Evolutionary conservation across 257 asterid species (phyloP), one percentile per base, ranked within the genome.

Genomic region (Galeopsis tetrahit): DNA sequence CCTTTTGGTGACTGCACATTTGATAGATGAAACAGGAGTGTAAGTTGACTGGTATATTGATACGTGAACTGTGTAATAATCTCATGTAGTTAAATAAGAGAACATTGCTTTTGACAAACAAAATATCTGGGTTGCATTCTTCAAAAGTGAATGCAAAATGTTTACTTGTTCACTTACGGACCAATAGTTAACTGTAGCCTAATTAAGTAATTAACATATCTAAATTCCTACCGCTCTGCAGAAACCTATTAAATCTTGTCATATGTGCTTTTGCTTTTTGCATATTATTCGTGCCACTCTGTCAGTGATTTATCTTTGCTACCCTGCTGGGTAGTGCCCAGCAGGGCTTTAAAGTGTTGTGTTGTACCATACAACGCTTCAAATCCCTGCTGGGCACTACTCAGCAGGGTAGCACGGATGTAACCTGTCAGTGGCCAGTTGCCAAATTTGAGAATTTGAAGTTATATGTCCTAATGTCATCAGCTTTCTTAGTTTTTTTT

Each of bases 191-290:
- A 17, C 64, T 36, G n/a, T 46, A 38, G 52, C 59, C 32, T 60
- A 11, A 46, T 69, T 63, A 44, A 73, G 15, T 60, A 11, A 46
- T 69, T 63, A 44, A 73, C 61, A 36, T 43, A 73, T 72, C 60
- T 44, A 13, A 14, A 64, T 4, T 63, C 33, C 46, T 13, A 39
- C 6, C 64, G 6, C 13, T 13, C 13, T 8, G n/a, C 15, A 14
- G 67, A 15, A 52, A 21, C 51, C 31, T 9, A 38, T 71, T 66
- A 63, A 21, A 64, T 67, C 40, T 21, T 44, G 21, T n/a, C 63
- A 43, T 69, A 40, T 13, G 15, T 63, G 32, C 51, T 62, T 43
- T 56, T 74, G 55, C 76, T 9, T 72, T 73, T 46, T 11, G 44
- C 66, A 21, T 35, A 15, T 68, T 9, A 56, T 53, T 69, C 38